Base-by-base conservation (phyloP, 2,329 filamentous ascomycete species). In the Akanthomyces uredinophilus region DNA sequence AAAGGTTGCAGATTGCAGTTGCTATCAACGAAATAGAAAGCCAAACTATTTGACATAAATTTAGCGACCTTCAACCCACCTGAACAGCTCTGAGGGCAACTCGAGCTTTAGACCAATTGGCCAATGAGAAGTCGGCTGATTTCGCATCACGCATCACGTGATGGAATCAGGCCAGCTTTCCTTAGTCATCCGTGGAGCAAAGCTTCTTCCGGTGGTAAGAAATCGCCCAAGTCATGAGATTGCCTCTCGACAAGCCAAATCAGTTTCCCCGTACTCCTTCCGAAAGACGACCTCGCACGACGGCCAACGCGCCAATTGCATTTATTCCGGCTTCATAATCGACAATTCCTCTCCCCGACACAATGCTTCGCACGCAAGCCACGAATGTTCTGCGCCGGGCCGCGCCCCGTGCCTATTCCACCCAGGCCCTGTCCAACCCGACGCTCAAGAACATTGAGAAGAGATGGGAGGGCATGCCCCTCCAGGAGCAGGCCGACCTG, bases 401-500 rank as follows among this genome's bases (percentile, higher is more conserved):
- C 67, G 72, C 71, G 71, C 70, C 71, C 71, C 75, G 79, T 71
- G 75, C 81, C 73, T 81, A 85, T 72, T 86, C 89, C 71, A 90
- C 90, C 70, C 92, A 96, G 78, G 93, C 94, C 76, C 96, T 99
- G 80, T 96, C 93, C 74, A 98, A 97, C 83, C 95, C 96, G 70
- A 97, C 92, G 64, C 87, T 99, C 73, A 91, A 92, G 79, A 92
- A 96, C 81, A 98, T 99, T 75, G 95, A 99, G 88, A 97, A 96
- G 89, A 86, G 95, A 83, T 99, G 95, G 95, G 95, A 99, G 83
- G 86, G 83, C 67, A 93, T 98, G 91, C 93, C 94, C 64, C 92
- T 95, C 67, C 92, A 96, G 84, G 95, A 99, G 86, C 95, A 99
- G 87, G 95, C 95, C 69, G 95, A 99, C 76, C 83, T 99, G 72